Evolutionary conservation across 306 rosid genomes (phyloP).

Genomic region (Trichosanthes cucumerina): DNA sequence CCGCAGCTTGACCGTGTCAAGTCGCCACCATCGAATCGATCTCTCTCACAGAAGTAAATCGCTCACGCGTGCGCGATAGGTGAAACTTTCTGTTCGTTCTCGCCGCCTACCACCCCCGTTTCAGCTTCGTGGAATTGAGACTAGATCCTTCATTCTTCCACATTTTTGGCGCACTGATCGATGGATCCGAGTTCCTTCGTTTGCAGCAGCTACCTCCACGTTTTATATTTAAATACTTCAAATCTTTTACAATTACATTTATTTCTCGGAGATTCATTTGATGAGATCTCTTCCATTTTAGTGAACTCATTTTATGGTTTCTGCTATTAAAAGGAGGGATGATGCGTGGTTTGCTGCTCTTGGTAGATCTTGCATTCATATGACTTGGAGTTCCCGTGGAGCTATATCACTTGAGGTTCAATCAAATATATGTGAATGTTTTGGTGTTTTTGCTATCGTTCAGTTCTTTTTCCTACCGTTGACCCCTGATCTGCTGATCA

Average conservation of each 20-base stretch:
- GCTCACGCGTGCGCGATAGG: no score
- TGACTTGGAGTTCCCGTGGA: constrained; percentile 85
- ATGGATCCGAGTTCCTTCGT: no score
- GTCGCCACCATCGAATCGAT: no score
- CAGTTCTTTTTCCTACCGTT: not conserved
- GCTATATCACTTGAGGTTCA: constrained; percentile 79
- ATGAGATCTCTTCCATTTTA: not conserved
- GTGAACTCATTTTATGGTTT: constrained; percentile 13
- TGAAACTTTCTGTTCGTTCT: no score
- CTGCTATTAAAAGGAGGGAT: constrained; percentile 49
- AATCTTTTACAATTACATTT: not conserved
- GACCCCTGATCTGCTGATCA: not conserved
- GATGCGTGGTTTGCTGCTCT: constrained; percentile 89
- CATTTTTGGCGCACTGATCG: no score
- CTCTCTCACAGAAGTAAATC: no score
- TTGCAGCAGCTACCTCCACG: not conserved
- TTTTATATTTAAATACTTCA: not conserved
- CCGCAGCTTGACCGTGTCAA: no score
- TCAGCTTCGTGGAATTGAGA: no score
- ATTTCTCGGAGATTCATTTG: not conserved
- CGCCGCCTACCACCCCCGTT: no score
- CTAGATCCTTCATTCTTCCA: no score
- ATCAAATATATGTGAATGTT: not conserved
- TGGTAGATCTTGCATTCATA: constrained; percentile 84
- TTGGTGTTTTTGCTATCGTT: not conserved